A percentile compares a stretch with the other conserved stretches of the same genome.
These are phyloP conservation scores for Aureobasidium leucospermi DNA, from an alignment of 2,329 filamentous ascomycete genomes.

Conservation along the genomic window DNA sequence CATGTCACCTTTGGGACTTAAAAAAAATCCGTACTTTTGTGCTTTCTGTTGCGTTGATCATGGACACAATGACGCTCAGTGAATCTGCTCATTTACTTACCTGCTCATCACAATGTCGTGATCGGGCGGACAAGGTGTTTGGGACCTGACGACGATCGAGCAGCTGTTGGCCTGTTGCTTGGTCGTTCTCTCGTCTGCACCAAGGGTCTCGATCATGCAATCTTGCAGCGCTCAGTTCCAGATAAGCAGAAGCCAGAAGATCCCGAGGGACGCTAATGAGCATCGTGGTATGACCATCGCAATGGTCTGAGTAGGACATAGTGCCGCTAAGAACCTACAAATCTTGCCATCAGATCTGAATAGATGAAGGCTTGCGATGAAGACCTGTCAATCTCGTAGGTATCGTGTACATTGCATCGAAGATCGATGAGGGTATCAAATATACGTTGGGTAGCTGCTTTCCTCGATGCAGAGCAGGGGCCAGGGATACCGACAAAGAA, in stretches of 20 bases:
- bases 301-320: not conserved
- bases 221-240: not conserved
- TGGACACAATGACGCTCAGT: too few species aligned
- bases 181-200: not conserved
- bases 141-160: not conserved
- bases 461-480: not conserved
- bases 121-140: too few species aligned
- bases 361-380: not conserved
- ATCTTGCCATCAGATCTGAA: not conserved
- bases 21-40: too few species aligned
- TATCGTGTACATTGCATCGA: not conserved
- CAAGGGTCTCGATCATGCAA: not conserved
- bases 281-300: too few species aligned
- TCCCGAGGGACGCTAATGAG: too few species aligned
- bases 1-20: not conserved
- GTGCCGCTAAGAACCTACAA: not conserved
- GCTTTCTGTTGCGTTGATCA: too few species aligned
- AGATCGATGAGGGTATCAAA: not conserved
- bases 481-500: not conserved
- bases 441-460: not conserved
- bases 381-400: slow-evolving; percentile 3
- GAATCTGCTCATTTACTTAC: too few species aligned
- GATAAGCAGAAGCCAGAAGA: not conserved
- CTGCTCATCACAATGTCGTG: too few species aligned
- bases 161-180: too few species aligned